Percentiles rank a stretch among this genome's conserved stretches.
These are phyloP conservation scores for Neurospora sp. DNA, from an alignment of 495 filamentous ascomycete species.

Conservation along the genomic window DNA sequence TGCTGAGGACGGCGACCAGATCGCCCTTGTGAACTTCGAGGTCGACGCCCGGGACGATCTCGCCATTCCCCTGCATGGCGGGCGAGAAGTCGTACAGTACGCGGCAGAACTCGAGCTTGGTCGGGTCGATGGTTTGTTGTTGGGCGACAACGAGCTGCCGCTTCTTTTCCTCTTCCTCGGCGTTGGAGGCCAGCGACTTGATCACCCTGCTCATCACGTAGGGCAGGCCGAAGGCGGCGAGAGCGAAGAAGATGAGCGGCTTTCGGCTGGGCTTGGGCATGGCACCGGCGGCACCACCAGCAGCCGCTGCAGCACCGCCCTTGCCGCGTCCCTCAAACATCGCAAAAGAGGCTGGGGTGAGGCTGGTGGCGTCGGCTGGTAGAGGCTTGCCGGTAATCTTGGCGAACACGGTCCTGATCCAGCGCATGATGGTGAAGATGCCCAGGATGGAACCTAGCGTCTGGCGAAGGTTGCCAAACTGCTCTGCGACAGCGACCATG, in stretches of 20 bases:
- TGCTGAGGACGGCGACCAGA: conserved; percentile 86
- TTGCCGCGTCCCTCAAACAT: conserved; percentile 60
- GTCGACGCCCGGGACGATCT: conserved; percentile 62
- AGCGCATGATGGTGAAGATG: conserved; percentile 91
- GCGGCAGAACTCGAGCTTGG: conserved; percentile 89
- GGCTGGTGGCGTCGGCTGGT: conserved; percentile 72
- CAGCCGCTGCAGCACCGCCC: conserved; percentile 16
- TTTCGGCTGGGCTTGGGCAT: conserved; percentile 75
- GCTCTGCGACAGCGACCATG: conserved; percentile 96
- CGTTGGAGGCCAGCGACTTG: conserved; percentile 65
- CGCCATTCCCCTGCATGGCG: conserved; percentile 44
- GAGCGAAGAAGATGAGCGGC: conserved; percentile 89
- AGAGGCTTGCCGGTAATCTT: conserved; percentile 90
- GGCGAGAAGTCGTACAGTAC: conserved; percentile 90
- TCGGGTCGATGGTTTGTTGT: conserved; percentile 59
- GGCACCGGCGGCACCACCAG: conserved; percentile 34
- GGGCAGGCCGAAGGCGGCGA: conserved; percentile 88
- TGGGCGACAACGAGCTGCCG: conserved; percentile 40
- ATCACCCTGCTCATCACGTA: conserved; percentile 96
- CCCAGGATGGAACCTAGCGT: conserved; percentile 93
- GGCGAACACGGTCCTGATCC: conserved; percentile 80
- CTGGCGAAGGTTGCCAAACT: conserved; percentile 84
- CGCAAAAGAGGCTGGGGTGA: conserved; percentile 85
- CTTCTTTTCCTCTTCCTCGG: conserved; percentile 65
- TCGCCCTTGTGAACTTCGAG: conserved; percentile 91